These are phyloP conservation scores for Coleophoma eucalyptorum DNA, from an alignment of 2,329 filamentous ascomycete genomes.

Conservation along the genomic window DNA sequence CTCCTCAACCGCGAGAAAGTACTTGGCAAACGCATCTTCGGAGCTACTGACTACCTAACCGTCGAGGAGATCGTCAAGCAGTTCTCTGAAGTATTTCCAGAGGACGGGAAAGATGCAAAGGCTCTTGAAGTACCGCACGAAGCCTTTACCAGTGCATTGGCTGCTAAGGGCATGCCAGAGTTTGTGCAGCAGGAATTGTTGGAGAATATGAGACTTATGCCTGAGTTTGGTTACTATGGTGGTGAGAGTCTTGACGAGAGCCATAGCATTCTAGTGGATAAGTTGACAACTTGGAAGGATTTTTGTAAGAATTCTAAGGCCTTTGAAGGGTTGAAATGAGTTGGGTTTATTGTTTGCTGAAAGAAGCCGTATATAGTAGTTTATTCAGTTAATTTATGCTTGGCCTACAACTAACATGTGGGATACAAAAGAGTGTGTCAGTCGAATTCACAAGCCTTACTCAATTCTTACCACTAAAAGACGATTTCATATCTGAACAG, in stretches of 20 bases:
- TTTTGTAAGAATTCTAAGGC: slow-evolving; percentile 28
- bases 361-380: too few relatives aligned
- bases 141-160: slow-evolving; percentile 34
- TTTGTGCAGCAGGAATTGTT: slow-evolving; percentile 43
- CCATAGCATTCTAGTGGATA: slow-evolving; percentile 31
- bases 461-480: too few relatives aligned
- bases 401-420: too few relatives aligned
- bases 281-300: slow-evolving; percentile 38
- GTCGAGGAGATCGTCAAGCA: slow-evolving; percentile 32
- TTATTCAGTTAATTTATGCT: too few relatives aligned
- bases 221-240: slow-evolving; percentile 49
- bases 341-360: neutral
- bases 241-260: slow-evolving; percentile 37
- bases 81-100: slow-evolving; percentile 35
- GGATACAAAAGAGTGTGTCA: too few relatives aligned
- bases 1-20: slow-evolving; percentile 28
- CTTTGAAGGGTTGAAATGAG: slow-evolving; percentile 33
- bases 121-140: slow-evolving; percentile 33
- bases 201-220: slow-evolving; percentile 49
- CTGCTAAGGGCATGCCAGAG: slow-evolving; percentile 31
- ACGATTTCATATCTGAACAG: too few relatives aligned
- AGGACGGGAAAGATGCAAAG: slow-evolving; percentile 33
- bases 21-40: slow-evolving; percentile 39
- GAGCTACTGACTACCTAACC: slow-evolving; percentile 38
- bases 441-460: too few relatives aligned